Evolutionary conservation across 441 rosid species (phyloP).

Genomic region (Daphne laureola): DNA sequence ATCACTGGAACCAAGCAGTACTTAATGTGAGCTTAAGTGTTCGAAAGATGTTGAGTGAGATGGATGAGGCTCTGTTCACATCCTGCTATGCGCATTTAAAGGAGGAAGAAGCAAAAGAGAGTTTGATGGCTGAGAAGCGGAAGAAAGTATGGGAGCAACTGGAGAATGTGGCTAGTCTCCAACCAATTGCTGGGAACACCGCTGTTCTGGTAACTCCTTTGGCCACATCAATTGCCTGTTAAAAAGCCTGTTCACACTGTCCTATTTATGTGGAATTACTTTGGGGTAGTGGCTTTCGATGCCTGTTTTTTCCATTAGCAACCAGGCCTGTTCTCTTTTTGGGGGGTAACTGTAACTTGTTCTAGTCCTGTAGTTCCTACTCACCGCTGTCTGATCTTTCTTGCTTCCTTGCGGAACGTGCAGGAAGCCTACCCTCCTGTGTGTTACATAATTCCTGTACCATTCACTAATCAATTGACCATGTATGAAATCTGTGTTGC

Average conservation of each 20-base stretch:
- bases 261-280: constrained; percentile 6
- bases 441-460: constrained; percentile 13
- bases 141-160: constrained; percentile 61
- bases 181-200: constrained; percentile 59
- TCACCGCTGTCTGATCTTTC: constrained; percentile 19
- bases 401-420: constrained; percentile 18
- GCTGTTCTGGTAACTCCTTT: constrained; percentile 66
- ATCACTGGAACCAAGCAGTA: constrained; percentile 87
- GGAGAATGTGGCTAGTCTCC: constrained; percentile 60
- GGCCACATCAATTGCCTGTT: constrained; percentile 61
- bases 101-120: constrained; percentile 56
- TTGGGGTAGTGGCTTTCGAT: constrained; percentile 11
- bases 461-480: constrained; percentile 9
- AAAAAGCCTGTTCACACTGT: constrained; percentile 9
- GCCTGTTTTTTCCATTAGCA: constrained; percentile 18
- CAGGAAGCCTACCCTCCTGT: constrained; percentile 24
- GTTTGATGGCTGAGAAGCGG: constrained; percentile 42
- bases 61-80: constrained; percentile 66
- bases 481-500: too few species aligned
- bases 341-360: constrained; percentile 20
- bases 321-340: constrained; percentile 11
- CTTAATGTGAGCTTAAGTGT: constrained; percentile 64
- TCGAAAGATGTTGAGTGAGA: constrained; percentile 72
- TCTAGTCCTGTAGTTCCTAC: constrained; percentile 13
- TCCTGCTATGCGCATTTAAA: constrained; percentile 55